Percentiles rank a stretch among this genome's conserved stretches.
phyloP scores from a whole-genome alignment of 2,329 filamentous ascomycete genomes.

The Fusarium albidum region DNA sequence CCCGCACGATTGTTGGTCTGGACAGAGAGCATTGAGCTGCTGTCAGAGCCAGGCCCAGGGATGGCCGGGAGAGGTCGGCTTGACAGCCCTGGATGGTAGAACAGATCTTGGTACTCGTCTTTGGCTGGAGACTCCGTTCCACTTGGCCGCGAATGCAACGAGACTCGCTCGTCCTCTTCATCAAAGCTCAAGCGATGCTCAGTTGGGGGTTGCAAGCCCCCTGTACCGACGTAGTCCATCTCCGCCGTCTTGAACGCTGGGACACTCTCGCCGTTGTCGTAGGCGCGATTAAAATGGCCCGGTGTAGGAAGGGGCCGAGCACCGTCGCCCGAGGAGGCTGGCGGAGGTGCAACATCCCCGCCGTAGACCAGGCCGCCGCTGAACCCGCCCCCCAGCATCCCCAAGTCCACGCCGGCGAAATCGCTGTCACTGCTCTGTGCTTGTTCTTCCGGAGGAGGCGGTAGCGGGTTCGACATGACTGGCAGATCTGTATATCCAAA shows the following conservation, averaged over 20 bases:
- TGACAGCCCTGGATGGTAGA: conserved; percentile 87
- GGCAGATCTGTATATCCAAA: conserved; percentile 46
- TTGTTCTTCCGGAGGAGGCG: conserved; percentile 60
- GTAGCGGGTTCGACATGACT: conserved; percentile 47
- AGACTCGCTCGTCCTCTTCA: conserved; percentile 83
- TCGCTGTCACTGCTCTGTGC: conserved; percentile 73
- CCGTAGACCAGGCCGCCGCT: conserved; percentile 61
- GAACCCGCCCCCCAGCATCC: conserved; percentile 77
- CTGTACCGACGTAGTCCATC: conserved; percentile 90
- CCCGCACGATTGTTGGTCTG: conserved; percentile 54
- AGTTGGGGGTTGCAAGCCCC: conserved; percentile 81
- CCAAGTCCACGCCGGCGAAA: conserved; percentile 74
- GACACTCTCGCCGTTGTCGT: conserved; percentile 41
- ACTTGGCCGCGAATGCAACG: conserved; percentile 63
- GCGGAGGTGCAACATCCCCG: conserved; percentile 53
- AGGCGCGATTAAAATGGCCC: conserved; percentile 43
- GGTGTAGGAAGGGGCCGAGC: conserved; percentile 59
- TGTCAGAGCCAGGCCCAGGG: conserved; percentile 69
- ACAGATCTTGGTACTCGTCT: conserved; percentile 86
- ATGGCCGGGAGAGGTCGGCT: conserved; percentile 70
- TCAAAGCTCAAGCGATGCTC: conserved; percentile 85
- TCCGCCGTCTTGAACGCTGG: conserved; percentile 67
- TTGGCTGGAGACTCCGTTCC: conserved; percentile 72
- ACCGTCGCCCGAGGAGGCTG: conserved; percentile 51
- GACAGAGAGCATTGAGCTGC: conserved; percentile 59